Evolutionary conservation across 2,329 filamentous ascomycete species (phyloP).

Genomic region (Escovopsis sp.): DNA sequence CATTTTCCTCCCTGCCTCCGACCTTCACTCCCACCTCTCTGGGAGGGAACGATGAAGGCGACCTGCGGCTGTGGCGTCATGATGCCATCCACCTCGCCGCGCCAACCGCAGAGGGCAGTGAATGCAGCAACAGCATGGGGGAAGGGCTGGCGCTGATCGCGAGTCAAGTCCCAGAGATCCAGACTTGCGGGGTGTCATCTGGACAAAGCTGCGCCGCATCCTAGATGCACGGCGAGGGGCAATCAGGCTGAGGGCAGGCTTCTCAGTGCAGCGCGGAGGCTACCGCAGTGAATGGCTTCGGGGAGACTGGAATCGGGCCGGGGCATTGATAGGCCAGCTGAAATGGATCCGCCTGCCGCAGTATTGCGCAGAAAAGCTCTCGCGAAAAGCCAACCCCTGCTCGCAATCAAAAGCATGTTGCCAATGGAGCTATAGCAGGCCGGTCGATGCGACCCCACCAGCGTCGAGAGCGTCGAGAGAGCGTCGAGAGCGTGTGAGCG

Average conservation of each 20-base stretch:
- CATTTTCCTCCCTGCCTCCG: too few species aligned
- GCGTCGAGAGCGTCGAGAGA: too few species aligned
- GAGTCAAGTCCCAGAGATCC: not conserved
- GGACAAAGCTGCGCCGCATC: not conserved
- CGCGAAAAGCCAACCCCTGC: too few species aligned
- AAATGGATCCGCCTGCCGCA: not conserved
- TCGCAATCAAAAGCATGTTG: not conserved
- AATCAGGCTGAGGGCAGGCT: not conserved
- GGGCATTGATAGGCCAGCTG: not conserved
- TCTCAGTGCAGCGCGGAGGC: not conserved
- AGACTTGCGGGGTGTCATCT: not conserved
- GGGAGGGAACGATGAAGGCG: not conserved
- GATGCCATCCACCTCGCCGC: not conserved
- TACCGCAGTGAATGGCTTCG: not conserved
- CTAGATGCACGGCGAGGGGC: not conserved
- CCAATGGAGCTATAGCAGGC: too few species aligned
- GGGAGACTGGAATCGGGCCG: not conserved
- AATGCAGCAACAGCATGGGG: not conserved
- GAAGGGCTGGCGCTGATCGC: not conserved
- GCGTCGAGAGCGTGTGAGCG: too few species aligned
- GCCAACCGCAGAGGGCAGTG: not conserved
- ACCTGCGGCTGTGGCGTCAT: not conserved
- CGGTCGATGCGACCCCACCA: too few species aligned
- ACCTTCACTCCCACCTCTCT: too few species aligned
- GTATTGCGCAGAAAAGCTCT: not conserved